phyloP scores from a whole-genome alignment of 306 rosid species.

The Coriaria nepalensis region DNA sequence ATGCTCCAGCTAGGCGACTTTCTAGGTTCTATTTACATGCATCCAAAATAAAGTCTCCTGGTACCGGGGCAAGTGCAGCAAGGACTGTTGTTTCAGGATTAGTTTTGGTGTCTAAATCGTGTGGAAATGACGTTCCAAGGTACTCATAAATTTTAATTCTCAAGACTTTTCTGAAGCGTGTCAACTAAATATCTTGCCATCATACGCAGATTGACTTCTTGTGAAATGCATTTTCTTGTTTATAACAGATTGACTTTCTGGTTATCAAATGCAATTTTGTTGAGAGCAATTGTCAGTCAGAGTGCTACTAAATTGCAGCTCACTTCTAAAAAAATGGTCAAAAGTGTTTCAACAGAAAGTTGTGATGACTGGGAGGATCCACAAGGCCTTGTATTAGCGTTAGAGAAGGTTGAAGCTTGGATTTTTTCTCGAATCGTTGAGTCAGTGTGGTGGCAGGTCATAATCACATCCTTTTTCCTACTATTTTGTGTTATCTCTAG shows the following conservation, averaged over 20 bases:
- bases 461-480: constrained; percentile 9
- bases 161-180: background rate
- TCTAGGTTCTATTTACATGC: constrained; percentile 73
- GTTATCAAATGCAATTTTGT: constrained; percentile 65
- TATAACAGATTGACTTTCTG: constrained; percentile 80
- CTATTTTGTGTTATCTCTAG: constrained; percentile 7
- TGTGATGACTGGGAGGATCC: constrained; percentile 45
- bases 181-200: background rate
- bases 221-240: background rate
- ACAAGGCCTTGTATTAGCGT: constrained; percentile 31
- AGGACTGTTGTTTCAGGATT: constrained; percentile 62
- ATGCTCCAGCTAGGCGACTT: constrained; percentile 84
- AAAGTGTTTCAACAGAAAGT: constrained; percentile 13
- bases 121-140: constrained; percentile 95
- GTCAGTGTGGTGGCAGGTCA: constrained; percentile 98
- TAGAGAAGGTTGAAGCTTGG: constrained; percentile 83
- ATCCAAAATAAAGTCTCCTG: constrained; percentile 36
- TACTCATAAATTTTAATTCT: constrained; percentile 10
- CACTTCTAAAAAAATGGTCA: constrained; percentile 15
- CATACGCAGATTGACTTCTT: background rate
- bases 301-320: constrained; percentile 19
- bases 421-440: constrained; percentile 80
- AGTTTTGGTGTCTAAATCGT: constrained; percentile 76
- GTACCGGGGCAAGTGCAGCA: constrained; percentile 49
- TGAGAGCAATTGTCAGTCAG: constrained; percentile 56